phyloP scores from a whole-genome alignment of 2,329 filamentous ascomycete species.

The Fusarium tuaranense region DNA sequence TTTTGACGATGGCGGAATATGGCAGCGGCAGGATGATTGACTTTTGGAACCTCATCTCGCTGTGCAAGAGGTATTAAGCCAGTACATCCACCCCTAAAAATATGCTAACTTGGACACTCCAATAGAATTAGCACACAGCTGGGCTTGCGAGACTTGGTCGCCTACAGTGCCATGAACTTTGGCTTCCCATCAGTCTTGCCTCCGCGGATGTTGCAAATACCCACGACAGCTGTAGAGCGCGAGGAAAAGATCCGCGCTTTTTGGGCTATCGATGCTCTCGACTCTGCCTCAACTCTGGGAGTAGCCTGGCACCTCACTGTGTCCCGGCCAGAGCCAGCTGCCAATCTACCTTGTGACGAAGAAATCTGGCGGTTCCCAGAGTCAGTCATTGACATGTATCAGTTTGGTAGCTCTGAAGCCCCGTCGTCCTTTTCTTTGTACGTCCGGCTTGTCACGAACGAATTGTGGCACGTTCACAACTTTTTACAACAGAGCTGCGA shows the following conservation, averaged over 20 bases:
- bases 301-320: conserved; percentile 11
- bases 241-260: conserved; percentile 23
- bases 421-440: conserved; percentile 13
- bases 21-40: conserved; percentile 12
- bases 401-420: conserved; percentile 11
- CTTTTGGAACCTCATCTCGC: conserved; percentile 14
- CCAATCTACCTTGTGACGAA: conserved; percentile 14
- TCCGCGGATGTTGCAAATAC: conserved; percentile 8
- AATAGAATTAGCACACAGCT: conserved; percentile 18
- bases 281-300: conserved; percentile 9
- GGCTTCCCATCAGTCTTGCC: conserved; percentile 8
- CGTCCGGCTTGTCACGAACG: conserved; percentile 7
- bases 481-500: conserved; percentile 15
- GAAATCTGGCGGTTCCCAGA: conserved; percentile 22
- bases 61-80: conserved; percentile 11
- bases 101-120: neutral
- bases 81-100: neutral
- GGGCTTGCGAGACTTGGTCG: conserved; percentile 8
- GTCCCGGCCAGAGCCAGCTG: conserved; percentile 9
- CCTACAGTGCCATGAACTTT: conserved; percentile 17
- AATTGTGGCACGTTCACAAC: conserved; percentile 18
- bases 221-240: conserved; percentile 1
- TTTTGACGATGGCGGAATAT: conserved; percentile 12
- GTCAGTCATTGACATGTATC: conserved; percentile 14
- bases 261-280: conserved; percentile 18